phyloP scores from a whole-genome alignment of 352 stramenopile genomes.

The Phytopythium delawarense region DNA sequence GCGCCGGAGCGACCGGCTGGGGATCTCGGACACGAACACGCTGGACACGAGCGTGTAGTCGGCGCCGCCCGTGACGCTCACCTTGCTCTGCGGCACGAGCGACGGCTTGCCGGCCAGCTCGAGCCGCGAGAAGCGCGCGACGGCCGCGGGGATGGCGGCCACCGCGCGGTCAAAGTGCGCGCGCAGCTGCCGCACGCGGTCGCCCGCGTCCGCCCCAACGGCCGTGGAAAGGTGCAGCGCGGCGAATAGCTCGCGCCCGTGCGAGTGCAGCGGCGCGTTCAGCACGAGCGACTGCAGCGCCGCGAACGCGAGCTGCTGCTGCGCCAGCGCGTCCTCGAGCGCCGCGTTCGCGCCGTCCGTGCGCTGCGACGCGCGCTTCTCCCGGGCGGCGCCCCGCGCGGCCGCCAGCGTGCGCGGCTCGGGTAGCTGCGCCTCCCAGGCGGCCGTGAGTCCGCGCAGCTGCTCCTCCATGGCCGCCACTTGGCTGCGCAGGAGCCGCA shows the following conservation, averaged over 20 bases:
- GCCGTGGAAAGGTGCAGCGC: constrained; percentile 30
- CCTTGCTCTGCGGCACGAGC: constrained; percentile 23
- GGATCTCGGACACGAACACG: constrained; percentile 33
- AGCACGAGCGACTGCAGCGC: constrained; percentile 25
- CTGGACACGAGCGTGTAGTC: constrained; percentile 31
- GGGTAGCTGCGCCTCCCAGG: constrained; percentile 21
- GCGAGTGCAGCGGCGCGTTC: constrained; percentile 25
- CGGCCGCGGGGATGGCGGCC: constrained; percentile 19
- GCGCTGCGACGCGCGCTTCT: constrained; percentile 20
- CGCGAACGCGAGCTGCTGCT: constrained; percentile 36
- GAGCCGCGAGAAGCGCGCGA: constrained; percentile 21
- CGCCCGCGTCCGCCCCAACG: constrained; percentile 11
- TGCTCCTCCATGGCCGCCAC: constrained; percentile 32
- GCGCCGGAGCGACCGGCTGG: constrained; percentile 27
- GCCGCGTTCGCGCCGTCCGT: constrained; percentile 17
- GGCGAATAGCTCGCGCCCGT: constrained; percentile 20
- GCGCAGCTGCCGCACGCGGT: constrained; percentile 17
- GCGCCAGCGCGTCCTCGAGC: constrained; percentile 24
- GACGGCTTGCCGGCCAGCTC: constrained; percentile 6
- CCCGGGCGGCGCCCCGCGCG: constrained; percentile 18
- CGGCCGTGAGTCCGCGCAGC: constrained; percentile 13
- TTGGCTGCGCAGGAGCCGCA: constrained; percentile 26
- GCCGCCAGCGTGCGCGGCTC: constrained; percentile 20
- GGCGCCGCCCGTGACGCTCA: constrained; percentile 22
- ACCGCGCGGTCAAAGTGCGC: constrained; percentile 25